Evolutionary conservation across 352 stramenopile genomes (phyloP).

Genomic region (Nannochloropsis limnetica): DNA sequence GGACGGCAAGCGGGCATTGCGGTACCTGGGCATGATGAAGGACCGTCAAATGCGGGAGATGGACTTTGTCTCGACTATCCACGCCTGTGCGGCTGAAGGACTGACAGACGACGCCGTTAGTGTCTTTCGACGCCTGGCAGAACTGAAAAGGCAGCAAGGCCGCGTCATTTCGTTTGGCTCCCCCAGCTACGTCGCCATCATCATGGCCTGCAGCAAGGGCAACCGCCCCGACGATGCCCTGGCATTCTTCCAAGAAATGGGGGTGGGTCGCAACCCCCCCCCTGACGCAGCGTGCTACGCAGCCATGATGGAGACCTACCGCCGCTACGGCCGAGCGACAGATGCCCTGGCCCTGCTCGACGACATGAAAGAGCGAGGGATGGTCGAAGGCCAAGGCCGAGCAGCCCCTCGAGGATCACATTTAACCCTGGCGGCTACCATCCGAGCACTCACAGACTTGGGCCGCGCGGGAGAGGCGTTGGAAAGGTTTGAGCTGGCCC

Average conservation of each 20-base stretch:
- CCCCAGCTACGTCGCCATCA: neutral
- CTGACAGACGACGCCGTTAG: constrained; percentile 15
- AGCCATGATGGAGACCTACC: constrained; percentile 33
- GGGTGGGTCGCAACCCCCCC: neutral
- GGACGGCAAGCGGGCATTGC: neutral
- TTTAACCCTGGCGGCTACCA: neutral
- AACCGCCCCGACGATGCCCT: constrained; percentile 5
- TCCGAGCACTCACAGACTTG: neutral
- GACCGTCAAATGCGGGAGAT: neutral
- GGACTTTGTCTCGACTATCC: neutral
- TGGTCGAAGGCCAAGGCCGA: neutral
- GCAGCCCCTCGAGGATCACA: constrained; percentile 25
- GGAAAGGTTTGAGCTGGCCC: constrained; percentile 10
- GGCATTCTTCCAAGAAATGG: constrained; percentile 19
- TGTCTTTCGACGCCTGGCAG: neutral
- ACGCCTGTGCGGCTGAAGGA: constrained; percentile 3
- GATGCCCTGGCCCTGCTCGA: constrained; percentile 13
- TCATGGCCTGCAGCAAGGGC: constrained; percentile 30
- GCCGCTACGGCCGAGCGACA: neutral
- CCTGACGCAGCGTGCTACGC: constrained; percentile 27
- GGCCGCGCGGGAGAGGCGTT: constrained; percentile 1
- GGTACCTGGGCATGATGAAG: neutral
- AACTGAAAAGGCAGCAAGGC: neutral
- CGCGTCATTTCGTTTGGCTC: neutral
- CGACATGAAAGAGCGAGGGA: neutral